Evolutionary conservation across 192 early-diverging fungal species (phyloP).

Genomic region (Globomyces pollinis-pini): DNA sequence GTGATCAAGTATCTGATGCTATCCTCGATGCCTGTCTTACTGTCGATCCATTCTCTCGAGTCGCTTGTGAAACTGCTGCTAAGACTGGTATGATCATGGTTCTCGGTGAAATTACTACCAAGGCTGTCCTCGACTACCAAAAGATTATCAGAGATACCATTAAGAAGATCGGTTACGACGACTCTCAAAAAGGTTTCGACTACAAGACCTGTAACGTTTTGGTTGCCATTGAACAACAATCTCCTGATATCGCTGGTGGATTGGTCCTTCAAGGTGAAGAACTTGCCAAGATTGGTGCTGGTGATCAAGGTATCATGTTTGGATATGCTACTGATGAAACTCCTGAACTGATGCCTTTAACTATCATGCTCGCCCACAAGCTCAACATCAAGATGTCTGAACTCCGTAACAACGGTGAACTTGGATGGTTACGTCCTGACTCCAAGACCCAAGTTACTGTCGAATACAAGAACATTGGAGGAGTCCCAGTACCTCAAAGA

Average conservation of each 20-base stretch:
- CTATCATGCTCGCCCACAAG: slow-evolving; percentile 91
- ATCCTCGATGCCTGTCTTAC: slow-evolving; percentile 92
- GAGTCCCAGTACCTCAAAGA: slow-evolving; percentile 88
- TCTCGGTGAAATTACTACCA: slow-evolving; percentile 99
- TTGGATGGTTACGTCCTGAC: slow-evolving; percentile 94
- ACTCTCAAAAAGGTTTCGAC: slow-evolving; percentile 97
- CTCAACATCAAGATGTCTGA: slow-evolving; percentile 95
- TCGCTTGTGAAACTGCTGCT: slow-evolving; percentile 98
- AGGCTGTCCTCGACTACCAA: slow-evolving; percentile 96
- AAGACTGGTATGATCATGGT: slow-evolving; percentile 99
- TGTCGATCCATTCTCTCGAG: slow-evolving; percentile 94
- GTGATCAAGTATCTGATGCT: slow-evolving; percentile 98
- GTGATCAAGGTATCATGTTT: slow-evolving; percentile 90
- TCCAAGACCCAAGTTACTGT: slow-evolving; percentile 99
- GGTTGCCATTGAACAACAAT: slow-evolving; percentile 99
- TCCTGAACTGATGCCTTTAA: slow-evolving; percentile 98
- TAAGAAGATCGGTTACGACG: slow-evolving; percentile 99
- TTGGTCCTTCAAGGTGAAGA: slow-evolving; percentile 85
- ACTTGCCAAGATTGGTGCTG: slow-evolving; percentile 96
- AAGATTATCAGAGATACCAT: slow-evolving; percentile 98
- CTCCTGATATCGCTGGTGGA: slow-evolving; percentile 97
- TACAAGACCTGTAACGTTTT: slow-evolving; percentile 99
- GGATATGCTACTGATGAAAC: slow-evolving; percentile 98
- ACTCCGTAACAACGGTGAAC: slow-evolving; percentile 81
- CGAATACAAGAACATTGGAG: slow-evolving; percentile 93